Base-by-base conservation (phyloP, 2,329 filamentous ascomycete species). In the Stemphylium beticola region DNA sequence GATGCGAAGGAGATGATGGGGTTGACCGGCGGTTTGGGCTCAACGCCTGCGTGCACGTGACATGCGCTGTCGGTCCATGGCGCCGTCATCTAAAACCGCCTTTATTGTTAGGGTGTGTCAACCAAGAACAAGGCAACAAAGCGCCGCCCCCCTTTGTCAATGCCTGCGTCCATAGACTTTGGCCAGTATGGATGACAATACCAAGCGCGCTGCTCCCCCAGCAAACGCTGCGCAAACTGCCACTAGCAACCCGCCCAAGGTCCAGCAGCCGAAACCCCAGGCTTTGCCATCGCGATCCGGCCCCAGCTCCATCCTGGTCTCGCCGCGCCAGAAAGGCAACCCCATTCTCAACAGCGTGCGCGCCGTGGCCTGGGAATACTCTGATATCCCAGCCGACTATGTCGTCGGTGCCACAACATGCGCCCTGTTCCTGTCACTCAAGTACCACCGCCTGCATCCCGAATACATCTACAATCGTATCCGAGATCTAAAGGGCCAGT, bases 401-500 rank as follows among this genome's bases (percentile, higher is more conserved):
- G 89, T 93, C 8, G 81, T 98, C 42, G 93, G 95, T 0, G 73
- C 85, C 37, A 96, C 92, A 0, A 96, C 93, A 6, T 96, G 93
- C 69, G 93, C 91, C 0, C 82, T 99, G 4, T 99, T 98, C 72
- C 81, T 99, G 37, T 96, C 91, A 42, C 84, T 99, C 49, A 99
- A 98, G 76, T 99, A 99, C 76, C 95, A 99, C 76, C 91, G 93
- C 24, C 83, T 99, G 47, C 95, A 99, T 72, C 95, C 95, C 0
- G 95, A 99, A 77, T 99, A 99, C 79, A 92, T 99, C 68, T 98
- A 98, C 79, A 92, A 89, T 20, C 89, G 95, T 53, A 96, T 99
- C 64, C 88, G 90, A 47, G 86, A 87, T 43, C 81, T 99, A 4
- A 90, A 90, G 46, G 91, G 90, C 45, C 91, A 90, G 77, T 98